A percentile compares a stretch with the other conserved stretches of the same genome.
These are phyloP conservation scores for Rhizoctonia solani DNA, from an alignment of 1,284 basidiomycete species.

Conservation along the genomic window DNA sequence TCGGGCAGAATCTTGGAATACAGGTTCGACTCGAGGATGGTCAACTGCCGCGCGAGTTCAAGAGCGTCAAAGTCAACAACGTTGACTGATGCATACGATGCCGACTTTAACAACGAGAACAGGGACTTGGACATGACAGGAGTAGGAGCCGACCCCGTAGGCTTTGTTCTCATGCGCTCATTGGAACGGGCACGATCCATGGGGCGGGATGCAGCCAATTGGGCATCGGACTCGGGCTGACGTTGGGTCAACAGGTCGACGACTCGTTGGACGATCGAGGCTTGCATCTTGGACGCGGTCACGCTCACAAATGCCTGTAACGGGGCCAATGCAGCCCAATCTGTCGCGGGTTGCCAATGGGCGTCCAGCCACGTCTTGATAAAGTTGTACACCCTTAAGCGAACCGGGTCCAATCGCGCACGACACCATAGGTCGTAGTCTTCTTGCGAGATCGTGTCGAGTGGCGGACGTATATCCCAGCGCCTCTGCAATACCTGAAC, in stretches of 20 bases:
- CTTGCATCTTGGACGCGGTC: slow-evolving; percentile 63
- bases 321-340: slow-evolving; percentile 62
- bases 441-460: slow-evolving; percentile 53
- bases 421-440: slow-evolving; percentile 81
- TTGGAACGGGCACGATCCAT: slow-evolving; percentile 42
- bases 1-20: slow-evolving; percentile 86
- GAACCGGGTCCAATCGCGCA: slow-evolving; percentile 83
- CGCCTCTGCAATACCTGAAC: slow-evolving; percentile 76
- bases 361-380: slow-evolving; percentile 92
- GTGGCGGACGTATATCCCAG: slow-evolving; percentile 74
- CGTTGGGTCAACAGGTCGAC: slow-evolving; percentile 39
- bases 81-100: slow-evolving; percentile 58
- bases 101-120: slow-evolving; percentile 52
- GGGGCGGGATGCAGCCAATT: slow-evolving; percentile 47
- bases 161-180: slow-evolving; percentile 56
- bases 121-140: slow-evolving; percentile 86
- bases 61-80: slow-evolving; percentile 92
- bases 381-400: slow-evolving; percentile 87
- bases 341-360: slow-evolving; percentile 79
- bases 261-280: slow-evolving; percentile 59
- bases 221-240: background rate
- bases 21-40: slow-evolving; percentile 89
- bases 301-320: slow-evolving; percentile 69
- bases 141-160: slow-evolving; percentile 40
- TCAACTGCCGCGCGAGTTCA: slow-evolving; percentile 92